These are phyloP conservation scores for Calonectria fujianensis DNA, from an alignment of 2,329 filamentous ascomycete genomes.

Conservation along the genomic window DNA sequence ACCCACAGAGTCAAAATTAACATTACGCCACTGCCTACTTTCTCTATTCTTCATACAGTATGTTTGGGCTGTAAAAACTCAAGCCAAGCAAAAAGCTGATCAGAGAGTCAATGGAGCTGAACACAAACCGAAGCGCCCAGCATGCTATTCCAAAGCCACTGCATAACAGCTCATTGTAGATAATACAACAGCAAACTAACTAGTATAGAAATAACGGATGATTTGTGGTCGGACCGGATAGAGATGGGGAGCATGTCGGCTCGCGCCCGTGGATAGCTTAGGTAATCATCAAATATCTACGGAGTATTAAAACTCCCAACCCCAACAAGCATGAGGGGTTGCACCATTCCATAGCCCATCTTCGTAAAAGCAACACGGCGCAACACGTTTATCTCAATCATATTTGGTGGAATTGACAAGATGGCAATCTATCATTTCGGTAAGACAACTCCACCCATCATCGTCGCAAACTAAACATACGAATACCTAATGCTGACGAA, in stretches of 20 bases:
- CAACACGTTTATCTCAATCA: neutral
- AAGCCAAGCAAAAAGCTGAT: neutral
- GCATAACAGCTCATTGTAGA: no score
- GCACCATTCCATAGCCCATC: neutral
- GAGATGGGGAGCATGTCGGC: neutral
- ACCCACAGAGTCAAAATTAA: neutral
- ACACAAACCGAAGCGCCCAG: neutral
- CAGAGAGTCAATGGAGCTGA: neutral
- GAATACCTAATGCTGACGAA: neutral
- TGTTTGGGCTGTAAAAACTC: neutral
- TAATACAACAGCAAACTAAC: neutral
- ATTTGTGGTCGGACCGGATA: no score
- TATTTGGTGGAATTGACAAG: neutral
- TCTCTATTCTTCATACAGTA: neutral
- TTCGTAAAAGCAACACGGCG: neutral
- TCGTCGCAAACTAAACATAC: neutral
- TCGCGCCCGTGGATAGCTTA: neutral
- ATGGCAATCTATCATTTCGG: slow-evolving; percentile 24
- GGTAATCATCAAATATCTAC: slow-evolving; percentile 8
- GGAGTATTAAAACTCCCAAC: neutral
- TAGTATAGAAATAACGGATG: neutral
- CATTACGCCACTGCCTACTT: neutral
- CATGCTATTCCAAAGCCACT: no score
- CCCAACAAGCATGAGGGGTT: neutral
- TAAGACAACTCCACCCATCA: neutral